Evolutionary conservation across 805 yeast species (phyloP).

Genomic region (Hanseniaspora guilliermondii): DNA sequence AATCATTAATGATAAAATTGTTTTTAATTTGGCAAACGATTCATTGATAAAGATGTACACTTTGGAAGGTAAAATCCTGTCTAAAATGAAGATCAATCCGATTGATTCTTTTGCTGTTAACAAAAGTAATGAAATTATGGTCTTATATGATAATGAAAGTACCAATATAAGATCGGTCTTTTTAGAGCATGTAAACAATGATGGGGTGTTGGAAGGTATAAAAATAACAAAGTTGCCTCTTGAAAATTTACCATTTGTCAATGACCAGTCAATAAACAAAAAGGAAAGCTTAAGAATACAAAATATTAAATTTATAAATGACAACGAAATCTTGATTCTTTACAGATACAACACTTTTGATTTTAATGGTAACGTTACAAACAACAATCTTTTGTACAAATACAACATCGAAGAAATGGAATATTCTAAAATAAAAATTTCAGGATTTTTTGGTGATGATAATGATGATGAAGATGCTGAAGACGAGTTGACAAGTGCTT

Average conservation of each 20-base stretch:
- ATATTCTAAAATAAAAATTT: background rate
- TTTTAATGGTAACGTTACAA: conserved; percentile 6
- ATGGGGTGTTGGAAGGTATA: conserved; percentile 4
- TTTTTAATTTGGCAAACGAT: conserved; percentile 8
- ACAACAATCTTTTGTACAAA: conserved; percentile 6
- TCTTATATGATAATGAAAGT: background rate
- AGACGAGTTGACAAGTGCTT: background rate
- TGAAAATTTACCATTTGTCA: conserved; percentile 8
- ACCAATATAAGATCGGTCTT: conserved; percentile 5
- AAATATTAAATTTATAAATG: background rate
- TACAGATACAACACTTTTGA: conserved; percentile 8
- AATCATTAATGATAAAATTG: background rate
- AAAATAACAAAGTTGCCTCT: conserved; percentile 10
- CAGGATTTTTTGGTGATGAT: background rate
- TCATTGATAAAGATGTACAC: conserved; percentile 3
- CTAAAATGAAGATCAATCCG: conserved; percentile 4
- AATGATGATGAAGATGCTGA: conserved; percentile 11
- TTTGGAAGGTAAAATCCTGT: conserved; percentile 6
- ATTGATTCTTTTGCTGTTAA: conserved; percentile 8
- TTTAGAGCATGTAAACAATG: conserved; percentile 4
- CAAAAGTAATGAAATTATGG: conserved; percentile 6
- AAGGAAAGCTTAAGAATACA: background rate
- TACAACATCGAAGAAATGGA: conserved; percentile 14
- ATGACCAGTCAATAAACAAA: background rate
- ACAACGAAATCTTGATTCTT: conserved; percentile 1